Base-by-base conservation (phyloP, 768 basidiomycete genomes). In the Sistotremastrum niveocremeum region DNA sequence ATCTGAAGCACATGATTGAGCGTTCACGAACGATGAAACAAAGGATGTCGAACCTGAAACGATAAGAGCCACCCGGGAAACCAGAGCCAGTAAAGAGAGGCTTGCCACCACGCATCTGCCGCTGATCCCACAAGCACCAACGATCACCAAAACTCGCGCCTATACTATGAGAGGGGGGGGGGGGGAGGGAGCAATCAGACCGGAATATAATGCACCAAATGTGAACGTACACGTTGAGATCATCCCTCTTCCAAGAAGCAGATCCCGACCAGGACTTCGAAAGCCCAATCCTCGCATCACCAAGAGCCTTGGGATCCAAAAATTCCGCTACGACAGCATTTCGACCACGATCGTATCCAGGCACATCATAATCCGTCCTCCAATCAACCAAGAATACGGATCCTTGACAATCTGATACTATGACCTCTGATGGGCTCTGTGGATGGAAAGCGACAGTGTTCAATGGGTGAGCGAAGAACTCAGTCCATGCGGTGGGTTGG, bases 331-430 rank as follows among this genome's bases (percentile, higher is more conserved):
- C 61, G 56, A 72, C 79, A 12, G 60, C 71, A 57, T 79, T 74
- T 41, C 79, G 72, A 71, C 79, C 72, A 46, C 69, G 67, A 46
- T 71, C 72, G 12, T 61, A 63, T 35, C 69, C 39, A 11, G 62
- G 54, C 46, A 56, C 70, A 8, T 71, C 69, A 1, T 79, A 79
- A 55, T 86, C 81, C 4, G 79, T 73, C 46, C 81, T 76, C 86
- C 86, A 89, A 63, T 89, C 84, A n/a, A 79, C 76, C 41, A 87
- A 60, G 60, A 79, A 85, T 41, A 88, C 65, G 31, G 77, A 79
- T 34, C 86, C 86, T 34, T 72, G 74, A 45, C 68, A 72, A 61
- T 89, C 86, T 2, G 84, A 73, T 46, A 87, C 79, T 30, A 89
- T 69, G 54, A 89, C 76, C 53, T 85, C 85, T 58, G 83, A 87